Base-by-base conservation (phyloP, 345 rosid genomes). In the Lepidium aucheri region DNA sequence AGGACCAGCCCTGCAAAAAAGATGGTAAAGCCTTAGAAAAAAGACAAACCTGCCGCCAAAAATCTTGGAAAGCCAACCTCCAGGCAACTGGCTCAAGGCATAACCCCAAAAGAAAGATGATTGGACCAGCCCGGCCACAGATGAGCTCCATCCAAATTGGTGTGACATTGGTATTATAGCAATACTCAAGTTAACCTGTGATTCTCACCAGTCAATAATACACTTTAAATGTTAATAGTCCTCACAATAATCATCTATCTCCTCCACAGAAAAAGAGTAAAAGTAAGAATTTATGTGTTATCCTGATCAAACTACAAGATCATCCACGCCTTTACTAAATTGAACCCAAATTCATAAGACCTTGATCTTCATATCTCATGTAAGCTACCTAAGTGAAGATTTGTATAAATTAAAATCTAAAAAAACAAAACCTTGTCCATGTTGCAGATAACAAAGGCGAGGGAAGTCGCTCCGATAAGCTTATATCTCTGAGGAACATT, bases 121-220 rank as follows among this genome's bases (percentile, higher is more conserved):
- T 76, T 90, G 96, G 57, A 90, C 98, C 74, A 87, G 71, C 1
- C 98, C 98, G 4, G 97, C 97, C 33, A 79, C 75, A 3, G 98
- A 83, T 28, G 97, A 70, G 79, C 77, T 90, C 97, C 91, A 90
- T 55, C 97, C 98, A 52, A 87, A 90, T 72, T 85, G 96, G 52
- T 90, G 96, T 39, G 98, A 90, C 96, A 93, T 90, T 62, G 98
- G 97, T 71, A 88, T 93, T 70, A 93, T 88, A 52, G 98, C 97
- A 74, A 93, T 41, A 67, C 98, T 90, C 91, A 90, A 82, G 51
- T 93, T 93, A 70, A 93, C 97, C 97, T 93, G 79, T 71, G 4
- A 26, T 43, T 57, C 14, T 9, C 72, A 73, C 51, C 54, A 73
- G 2, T 41, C 30, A 40, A 14, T n/a, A 11, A 13, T 24, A 44